Percentiles rank a stretch among this genome's conserved stretches.
Evolutionary conservation across 768 basidiomycete species (phyloP).

Genomic region (Podaxis rugospora): DNA sequence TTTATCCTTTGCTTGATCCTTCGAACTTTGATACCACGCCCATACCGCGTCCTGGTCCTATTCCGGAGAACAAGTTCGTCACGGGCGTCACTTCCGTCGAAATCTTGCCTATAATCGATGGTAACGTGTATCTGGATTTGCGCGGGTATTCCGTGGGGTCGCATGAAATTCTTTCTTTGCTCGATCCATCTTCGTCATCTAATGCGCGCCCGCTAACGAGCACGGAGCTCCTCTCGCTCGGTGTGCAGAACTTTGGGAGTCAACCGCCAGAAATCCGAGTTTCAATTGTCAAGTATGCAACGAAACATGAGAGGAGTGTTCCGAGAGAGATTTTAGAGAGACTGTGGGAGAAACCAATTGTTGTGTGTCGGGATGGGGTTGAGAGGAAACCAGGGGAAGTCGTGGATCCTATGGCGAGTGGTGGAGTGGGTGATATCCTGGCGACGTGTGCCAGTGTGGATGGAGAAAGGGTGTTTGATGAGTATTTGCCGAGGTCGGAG

Average conservation of each 20-base stretch:
- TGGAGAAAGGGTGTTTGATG: neutral
- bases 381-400: constrained; percentile 4
- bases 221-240: neutral
- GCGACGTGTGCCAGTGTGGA: neutral
- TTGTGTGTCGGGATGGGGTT: neutral
- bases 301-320: neutral
- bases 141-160: neutral
- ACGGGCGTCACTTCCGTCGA: neutral
- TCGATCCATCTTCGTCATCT: neutral
- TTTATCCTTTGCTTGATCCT: constrained; percentile 3
- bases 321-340: neutral
- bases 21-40: neutral
- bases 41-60: neutral
- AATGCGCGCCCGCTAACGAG: neutral
- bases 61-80: constrained; percentile 4
- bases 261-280: neutral
- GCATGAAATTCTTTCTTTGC: neutral
- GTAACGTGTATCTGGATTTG: constrained; percentile 2
- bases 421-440: neutral
- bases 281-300: neutral
- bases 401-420: neutral
- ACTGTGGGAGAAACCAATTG: neutral
- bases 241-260: constrained; percentile 2
- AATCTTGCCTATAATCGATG: constrained; percentile 6
- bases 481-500: constrained; percentile 2